phyloP scores from a whole-genome alignment of 2,329 filamentous ascomycete species.

The Scopulariopsis brevicaulis region DNA sequence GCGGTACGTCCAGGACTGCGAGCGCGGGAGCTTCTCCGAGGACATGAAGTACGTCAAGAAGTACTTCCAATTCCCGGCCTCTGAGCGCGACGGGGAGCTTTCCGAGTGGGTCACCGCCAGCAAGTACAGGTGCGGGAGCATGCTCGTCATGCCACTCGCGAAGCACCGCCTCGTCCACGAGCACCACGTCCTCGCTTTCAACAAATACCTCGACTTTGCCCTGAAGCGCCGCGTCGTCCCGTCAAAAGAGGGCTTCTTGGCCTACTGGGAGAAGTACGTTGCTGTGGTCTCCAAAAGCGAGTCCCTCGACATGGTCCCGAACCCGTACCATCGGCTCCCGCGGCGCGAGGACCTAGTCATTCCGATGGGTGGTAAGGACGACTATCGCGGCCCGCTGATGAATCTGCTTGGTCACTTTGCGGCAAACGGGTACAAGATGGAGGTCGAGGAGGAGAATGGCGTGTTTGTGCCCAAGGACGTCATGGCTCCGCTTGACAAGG shows the following conservation, averaged over 20 bases:
- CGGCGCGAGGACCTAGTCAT: background rate
- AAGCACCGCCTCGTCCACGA: background rate
- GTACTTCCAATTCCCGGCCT: background rate
- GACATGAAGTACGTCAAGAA: slow-evolving; percentile 1
- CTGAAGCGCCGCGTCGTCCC: background rate
- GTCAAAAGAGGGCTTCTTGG: slow-evolving; percentile 1
- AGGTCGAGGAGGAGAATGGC: background rate
- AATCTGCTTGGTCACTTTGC: slow-evolving; percentile 1
- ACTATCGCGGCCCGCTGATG: background rate
- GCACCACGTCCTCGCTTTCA: slow-evolving; percentile 1
- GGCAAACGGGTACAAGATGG: background rate
- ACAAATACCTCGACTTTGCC: slow-evolving; percentile 2
- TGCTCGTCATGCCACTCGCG: background rate
- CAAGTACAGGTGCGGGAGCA: background rate
- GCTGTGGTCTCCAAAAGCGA: background rate
- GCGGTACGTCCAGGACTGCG: background rate
- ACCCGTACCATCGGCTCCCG: slow-evolving; percentile 1
- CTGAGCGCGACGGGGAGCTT: background rate
- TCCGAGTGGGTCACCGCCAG: background rate
- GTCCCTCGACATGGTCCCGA: background rate
- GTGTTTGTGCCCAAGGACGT: background rate
- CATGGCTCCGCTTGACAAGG: background rate
- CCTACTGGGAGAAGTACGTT: slow-evolving; percentile 1
- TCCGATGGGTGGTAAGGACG: background rate
- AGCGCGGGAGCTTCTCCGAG: background rate